A percentile compares a stretch with the other conserved stretches of the same genome.
Conservation (phyloP, 768 basidiomycete species). For the Ramaria rubella region DNA sequence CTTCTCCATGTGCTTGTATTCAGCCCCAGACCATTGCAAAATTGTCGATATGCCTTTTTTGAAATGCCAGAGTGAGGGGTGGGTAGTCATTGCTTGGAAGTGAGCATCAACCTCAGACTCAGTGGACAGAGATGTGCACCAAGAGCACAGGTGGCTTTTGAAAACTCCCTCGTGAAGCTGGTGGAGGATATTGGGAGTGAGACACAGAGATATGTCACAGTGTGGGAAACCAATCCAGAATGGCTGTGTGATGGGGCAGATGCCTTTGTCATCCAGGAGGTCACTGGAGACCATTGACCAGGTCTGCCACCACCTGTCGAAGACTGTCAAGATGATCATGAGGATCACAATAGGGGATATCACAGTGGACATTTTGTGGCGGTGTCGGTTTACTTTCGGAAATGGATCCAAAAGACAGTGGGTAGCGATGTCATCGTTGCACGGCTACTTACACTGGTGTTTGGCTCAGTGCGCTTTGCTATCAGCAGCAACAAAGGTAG, state of each 20-base stretch:
- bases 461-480: too few relatives aligned
- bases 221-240: conserved; percentile 38
- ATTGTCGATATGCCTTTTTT: conserved; percentile 35
- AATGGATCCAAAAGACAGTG: too few relatives aligned
- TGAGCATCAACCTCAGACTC: conserved; percentile 13
- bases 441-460: too few relatives aligned
- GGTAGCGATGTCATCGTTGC: too few relatives aligned
- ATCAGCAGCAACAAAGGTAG: too few relatives aligned
- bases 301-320: too few relatives aligned
- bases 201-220: conserved; percentile 31
- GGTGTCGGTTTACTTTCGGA: too few relatives aligned
- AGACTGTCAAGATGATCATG: too few relatives aligned
- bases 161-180: conserved; percentile 43
- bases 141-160: conserved; percentile 37
- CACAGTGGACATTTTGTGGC: too few relatives aligned
- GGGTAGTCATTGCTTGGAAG: conserved; percentile 14
- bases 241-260: conserved; percentile 16
- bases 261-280: background rate
- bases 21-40: conserved; percentile 38
- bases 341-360: too few relatives aligned
- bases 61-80: conserved; percentile 27
- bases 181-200: conserved; percentile 41
- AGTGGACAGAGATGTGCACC: conserved; percentile 22
- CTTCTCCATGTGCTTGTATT: conserved; percentile 34
- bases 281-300: too few relatives aligned